Percentiles rank a stretch among this genome's conserved stretches.
These are phyloP conservation scores for Berkeleyomyces rouxiae DNA, from an alignment of 2,329 filamentous ascomycete genomes.

Conservation along the genomic window DNA sequence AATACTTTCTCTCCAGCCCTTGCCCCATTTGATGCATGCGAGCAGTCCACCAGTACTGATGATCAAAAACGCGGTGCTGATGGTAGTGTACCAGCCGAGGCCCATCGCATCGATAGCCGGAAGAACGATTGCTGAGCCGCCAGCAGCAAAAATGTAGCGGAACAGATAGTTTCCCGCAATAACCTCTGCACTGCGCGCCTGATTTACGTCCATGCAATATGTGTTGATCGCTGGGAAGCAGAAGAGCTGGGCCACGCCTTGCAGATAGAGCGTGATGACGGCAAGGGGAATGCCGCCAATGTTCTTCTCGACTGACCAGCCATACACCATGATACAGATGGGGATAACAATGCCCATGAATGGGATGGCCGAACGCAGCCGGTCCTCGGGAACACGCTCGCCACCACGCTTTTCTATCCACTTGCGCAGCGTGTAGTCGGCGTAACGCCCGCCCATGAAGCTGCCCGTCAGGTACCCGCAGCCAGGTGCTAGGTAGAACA, in stretches of 20 bases:
- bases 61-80: conserved; percentile 28
- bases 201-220: conserved; percentile 73
- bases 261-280: conserved; percentile 56
- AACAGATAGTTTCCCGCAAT: conserved; percentile 68
- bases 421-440: conserved; percentile 47
- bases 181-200: conserved; percentile 51
- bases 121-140: conserved; percentile 53
- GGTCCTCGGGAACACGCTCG: conserved; percentile 48
- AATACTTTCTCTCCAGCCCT: conserved; percentile 24
- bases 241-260: conserved; percentile 58
- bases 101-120: conserved; percentile 60
- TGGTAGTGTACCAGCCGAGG: conserved; percentile 67
- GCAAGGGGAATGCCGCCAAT: conserved; percentile 41
- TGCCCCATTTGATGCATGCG: conserved; percentile 25
- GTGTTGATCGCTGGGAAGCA: conserved; percentile 63
- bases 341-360: conserved; percentile 44
- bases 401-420: conserved; percentile 44
- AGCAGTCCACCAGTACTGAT: conserved; percentile 10
- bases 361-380: conserved; percentile 40
- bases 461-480: conserved; percentile 53
- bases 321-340: conserved; percentile 46
- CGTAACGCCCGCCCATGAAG: conserved; percentile 55
- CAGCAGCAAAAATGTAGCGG: conserved; percentile 57
- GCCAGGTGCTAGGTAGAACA: conserved; percentile 62
- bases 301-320: conserved; percentile 32